A percentile compares a stretch with the other conserved stretches of the same genome.
Conservation (phyloP, 345 rosid species). For the Acer negundo region DNA sequence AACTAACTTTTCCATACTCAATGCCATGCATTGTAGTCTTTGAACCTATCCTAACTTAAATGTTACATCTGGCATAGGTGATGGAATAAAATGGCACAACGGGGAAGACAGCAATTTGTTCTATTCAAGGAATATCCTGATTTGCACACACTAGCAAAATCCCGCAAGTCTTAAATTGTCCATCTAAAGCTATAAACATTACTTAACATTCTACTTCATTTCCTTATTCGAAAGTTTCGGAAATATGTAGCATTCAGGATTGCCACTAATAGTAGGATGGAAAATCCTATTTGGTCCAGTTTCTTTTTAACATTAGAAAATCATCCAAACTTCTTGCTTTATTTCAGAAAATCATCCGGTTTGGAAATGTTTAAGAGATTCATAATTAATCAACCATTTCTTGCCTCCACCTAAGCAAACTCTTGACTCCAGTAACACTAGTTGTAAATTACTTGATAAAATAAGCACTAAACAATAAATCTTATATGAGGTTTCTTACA, state of each 20-base stretch:
- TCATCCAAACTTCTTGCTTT: neutral
- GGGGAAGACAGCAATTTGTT: neutral
- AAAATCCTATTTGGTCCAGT: neutral
- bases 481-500: neutral
- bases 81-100: constrained; percentile 3
- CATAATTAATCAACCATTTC: constrained; percentile 8
- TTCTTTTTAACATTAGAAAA: neutral
- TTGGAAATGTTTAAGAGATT: neutral
- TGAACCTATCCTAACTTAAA: constrained; percentile 5
- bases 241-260: neutral
- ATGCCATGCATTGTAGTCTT: neutral
- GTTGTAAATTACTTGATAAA: neutral
- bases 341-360: neutral
- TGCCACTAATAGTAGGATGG: neutral
- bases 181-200: neutral
- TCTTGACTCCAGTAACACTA: neutral
- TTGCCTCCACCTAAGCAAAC: constrained; percentile 15
- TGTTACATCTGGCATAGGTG: neutral
- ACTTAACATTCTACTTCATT: neutral
- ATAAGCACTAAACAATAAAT: neutral
- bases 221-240: neutral
- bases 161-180: neutral
- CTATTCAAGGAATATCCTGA: neutral
- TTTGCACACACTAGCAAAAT: neutral
- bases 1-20: neutral